Conservation (phyloP, 257 asterid genomes). For the Primulina tabacum region DNA sequence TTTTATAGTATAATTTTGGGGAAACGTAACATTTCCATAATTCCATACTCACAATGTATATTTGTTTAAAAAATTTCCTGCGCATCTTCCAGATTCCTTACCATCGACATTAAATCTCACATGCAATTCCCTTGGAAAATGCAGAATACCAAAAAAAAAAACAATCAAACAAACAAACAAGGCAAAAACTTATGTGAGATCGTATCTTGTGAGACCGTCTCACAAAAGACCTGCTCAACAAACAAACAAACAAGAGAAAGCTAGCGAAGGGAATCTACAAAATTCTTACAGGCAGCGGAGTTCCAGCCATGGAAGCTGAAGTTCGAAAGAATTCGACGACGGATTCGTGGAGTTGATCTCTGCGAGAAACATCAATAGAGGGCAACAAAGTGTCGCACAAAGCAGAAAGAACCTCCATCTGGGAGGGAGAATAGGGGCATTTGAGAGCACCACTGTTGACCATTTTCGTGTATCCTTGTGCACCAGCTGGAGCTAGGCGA, state of each 20-base stretch:
- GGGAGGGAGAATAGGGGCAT: conserved; percentile 27
- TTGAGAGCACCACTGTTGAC: background rate
- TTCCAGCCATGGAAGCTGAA: conserved; percentile 62
- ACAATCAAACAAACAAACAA: too few relatives aligned
- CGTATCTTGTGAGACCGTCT: too few relatives aligned
- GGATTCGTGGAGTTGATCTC: conserved; percentile 6
- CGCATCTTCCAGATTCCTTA: too few relatives aligned
- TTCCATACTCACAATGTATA: too few relatives aligned
- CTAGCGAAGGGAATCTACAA: background rate
- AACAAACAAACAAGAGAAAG: too few relatives aligned
- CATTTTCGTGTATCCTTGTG: background rate
- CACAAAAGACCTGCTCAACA: too few relatives aligned
- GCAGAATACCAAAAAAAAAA: background rate
- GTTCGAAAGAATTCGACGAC: conserved; percentile 37
- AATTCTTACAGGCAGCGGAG: conserved; percentile 51
- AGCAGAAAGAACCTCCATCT: conserved; percentile 60
- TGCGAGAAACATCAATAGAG: conserved; percentile 27
- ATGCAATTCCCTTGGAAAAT: background rate
- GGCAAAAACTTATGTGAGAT: too few relatives aligned
- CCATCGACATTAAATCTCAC: background rate
- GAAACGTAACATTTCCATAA: too few relatives aligned
- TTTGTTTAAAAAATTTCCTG: too few relatives aligned
- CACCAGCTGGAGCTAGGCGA: too few relatives aligned
- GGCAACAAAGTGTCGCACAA: conserved; percentile 63
- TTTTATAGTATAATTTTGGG: too few relatives aligned